Evolutionary conservation across 495 filamentous ascomycete genomes (phyloP).

Genomic region (Neurospora sp.): DNA sequence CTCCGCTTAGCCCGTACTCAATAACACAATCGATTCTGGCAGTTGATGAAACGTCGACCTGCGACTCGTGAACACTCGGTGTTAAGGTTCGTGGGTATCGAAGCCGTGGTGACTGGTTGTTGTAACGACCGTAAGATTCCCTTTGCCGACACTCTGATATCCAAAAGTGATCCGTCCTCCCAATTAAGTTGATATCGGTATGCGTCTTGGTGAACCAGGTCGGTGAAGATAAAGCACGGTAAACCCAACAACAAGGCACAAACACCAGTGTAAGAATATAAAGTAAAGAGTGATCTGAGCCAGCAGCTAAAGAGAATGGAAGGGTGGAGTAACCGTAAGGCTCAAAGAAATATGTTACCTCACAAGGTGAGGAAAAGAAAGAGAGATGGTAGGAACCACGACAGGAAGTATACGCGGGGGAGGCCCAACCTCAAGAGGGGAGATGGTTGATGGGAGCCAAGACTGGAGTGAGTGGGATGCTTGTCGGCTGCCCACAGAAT

Average conservation of each 20-base stretch:
- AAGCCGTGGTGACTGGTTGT: background rate
- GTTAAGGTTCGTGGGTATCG: background rate
- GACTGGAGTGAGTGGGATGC: background rate
- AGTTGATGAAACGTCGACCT: constrained; percentile 37
- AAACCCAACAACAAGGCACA: constrained; percentile 1
- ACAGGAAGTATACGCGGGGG: constrained; percentile 31
- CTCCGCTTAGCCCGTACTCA: constrained; percentile 12
- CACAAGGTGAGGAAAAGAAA: constrained; percentile 18
- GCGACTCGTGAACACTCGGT: constrained; percentile 28
- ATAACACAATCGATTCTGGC: constrained; percentile 9
- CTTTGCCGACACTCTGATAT: background rate
- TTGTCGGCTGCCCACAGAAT: background rate
- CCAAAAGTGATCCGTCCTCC: background rate
- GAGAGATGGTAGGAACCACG: constrained; percentile 6
- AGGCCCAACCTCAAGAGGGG: background rate
- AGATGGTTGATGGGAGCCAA: background rate
- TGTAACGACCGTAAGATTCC: background rate
- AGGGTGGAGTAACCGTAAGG: constrained; percentile 12
- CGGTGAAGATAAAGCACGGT: background rate
- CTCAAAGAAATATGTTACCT: constrained; percentile 14
- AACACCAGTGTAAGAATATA: constrained; percentile 19
- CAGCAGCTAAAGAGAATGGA: constrained; percentile 40
- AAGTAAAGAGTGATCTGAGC: constrained; percentile 46
- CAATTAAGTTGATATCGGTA: background rate
- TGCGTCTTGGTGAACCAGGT: background rate